These are phyloP conservation scores for Symbiotaphrina buchneri DNA, from an alignment of 495 filamentous ascomycete genomes.

Conservation along the genomic window DNA sequence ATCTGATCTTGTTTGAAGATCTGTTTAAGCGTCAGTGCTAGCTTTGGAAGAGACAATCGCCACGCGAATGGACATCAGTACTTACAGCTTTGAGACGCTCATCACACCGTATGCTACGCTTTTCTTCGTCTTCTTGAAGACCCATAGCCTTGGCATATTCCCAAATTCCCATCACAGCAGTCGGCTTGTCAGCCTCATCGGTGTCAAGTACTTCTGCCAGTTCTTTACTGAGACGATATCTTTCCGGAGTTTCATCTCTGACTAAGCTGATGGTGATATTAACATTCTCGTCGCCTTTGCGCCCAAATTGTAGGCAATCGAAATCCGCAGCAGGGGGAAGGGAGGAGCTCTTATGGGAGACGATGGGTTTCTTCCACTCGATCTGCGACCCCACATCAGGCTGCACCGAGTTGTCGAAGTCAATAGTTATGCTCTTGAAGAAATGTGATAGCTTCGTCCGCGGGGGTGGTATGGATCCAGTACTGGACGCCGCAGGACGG, in stretches of 20 bases:
- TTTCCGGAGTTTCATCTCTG: slow-evolving; percentile 67
- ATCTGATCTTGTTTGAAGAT: slow-evolving; percentile 58
- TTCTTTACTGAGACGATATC: slow-evolving; percentile 52
- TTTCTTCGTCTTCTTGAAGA: slow-evolving; percentile 83
- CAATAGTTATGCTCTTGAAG: slow-evolving; percentile 76
- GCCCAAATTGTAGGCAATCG: slow-evolving; percentile 77
- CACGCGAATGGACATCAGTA: slow-evolving; percentile 1
- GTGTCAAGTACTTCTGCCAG: slow-evolving; percentile 75
- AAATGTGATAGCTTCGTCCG: slow-evolving; percentile 69
- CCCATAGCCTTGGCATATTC: slow-evolving; percentile 78
- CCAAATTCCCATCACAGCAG: slow-evolving; percentile 77
- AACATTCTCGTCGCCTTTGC: slow-evolving; percentile 75
- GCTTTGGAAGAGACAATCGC: background rate
- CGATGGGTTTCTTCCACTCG: slow-evolving; percentile 51
- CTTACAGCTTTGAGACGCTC: slow-evolving; percentile 51
- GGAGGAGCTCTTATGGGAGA: slow-evolving; percentile 24
- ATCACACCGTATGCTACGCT: slow-evolving; percentile 77
- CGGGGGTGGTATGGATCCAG: slow-evolving; percentile 16
- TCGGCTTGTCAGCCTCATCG: slow-evolving; percentile 64
- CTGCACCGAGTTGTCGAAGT: slow-evolving; percentile 48
- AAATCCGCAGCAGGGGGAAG: slow-evolving; percentile 43
- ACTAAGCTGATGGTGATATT: slow-evolving; percentile 79
- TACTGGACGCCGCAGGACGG: slow-evolving; percentile 16
- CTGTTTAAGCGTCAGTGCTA: slow-evolving; percentile 19
- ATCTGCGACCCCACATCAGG: slow-evolving; percentile 34